Evolutionary conservation across 2,329 filamentous ascomycete species (phyloP).

Genomic region (Lasiodiplodia gonubiensis): DNA sequence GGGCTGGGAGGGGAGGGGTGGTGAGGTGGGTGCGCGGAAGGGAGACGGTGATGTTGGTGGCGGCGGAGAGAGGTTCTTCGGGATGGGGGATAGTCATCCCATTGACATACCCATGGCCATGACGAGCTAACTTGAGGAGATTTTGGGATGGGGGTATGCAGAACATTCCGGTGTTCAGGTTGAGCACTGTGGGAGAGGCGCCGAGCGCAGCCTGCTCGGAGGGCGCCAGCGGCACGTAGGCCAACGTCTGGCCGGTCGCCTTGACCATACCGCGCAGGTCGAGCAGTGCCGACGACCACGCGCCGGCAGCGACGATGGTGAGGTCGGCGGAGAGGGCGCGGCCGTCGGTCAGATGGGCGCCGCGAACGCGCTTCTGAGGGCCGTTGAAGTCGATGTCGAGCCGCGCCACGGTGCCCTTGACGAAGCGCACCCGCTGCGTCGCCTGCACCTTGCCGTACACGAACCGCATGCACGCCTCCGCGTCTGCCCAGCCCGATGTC

Average conservation of each 20-base stretch:
- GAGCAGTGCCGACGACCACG: slow-evolving; percentile 81
- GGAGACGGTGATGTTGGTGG: slow-evolving; percentile 48
- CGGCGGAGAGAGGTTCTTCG: slow-evolving; percentile 36
- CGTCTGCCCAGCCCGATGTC: slow-evolving; percentile 80
- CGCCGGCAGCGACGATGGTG: slow-evolving; percentile 81
- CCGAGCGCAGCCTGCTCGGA: slow-evolving; percentile 71
- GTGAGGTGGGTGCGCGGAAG: slow-evolving; percentile 58
- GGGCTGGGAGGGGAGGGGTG: slow-evolving; percentile 29
- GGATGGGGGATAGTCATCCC: slow-evolving; percentile 54
- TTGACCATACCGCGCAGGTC: slow-evolving; percentile 77
- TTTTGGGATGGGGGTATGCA: slow-evolving; percentile 67
- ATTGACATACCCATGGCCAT: slow-evolving; percentile 58
- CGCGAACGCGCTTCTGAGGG: slow-evolving; percentile 53
- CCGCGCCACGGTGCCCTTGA: slow-evolving; percentile 55
- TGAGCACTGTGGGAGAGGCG: slow-evolving; percentile 73
- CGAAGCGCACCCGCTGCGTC: slow-evolving; percentile 59
- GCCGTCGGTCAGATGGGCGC: slow-evolving; percentile 62
- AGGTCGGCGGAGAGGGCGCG: slow-evolving; percentile 67
- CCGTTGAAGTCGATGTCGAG: slow-evolving; percentile 46
- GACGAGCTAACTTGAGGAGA: slow-evolving; percentile 56
- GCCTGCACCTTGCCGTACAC: slow-evolving; percentile 61
- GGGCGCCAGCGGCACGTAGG: slow-evolving; percentile 75
- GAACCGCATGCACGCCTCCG: slow-evolving; percentile 71
- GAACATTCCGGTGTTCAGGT: slow-evolving; percentile 74
- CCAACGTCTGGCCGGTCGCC: slow-evolving; percentile 82